Base-by-base conservation (phyloP, 1,284 basidiomycete genomes). In the Meripilus lineatus region DNA sequence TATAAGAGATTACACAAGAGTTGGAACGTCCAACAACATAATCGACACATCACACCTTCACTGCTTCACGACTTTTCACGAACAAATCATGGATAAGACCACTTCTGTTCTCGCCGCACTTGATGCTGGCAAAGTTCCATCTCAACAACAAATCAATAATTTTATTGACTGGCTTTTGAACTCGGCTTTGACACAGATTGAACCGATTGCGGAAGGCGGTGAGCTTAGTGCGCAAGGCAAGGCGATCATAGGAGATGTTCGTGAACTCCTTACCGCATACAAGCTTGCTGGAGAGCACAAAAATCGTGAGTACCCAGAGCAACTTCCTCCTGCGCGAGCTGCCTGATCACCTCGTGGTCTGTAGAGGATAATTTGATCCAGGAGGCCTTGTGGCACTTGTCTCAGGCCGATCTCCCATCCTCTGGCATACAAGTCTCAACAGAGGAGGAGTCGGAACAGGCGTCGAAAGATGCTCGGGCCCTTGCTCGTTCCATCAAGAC, bases 111-210 rank as follows among this genome's bases (percentile, higher is more conserved):
- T 79, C 43, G 82, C 79, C 40, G 81, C 81, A 14, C 61, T 84
- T 55, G 70, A 76, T 49, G 80, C 80, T 30, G 79, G 79, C 18
- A 85, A 85, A 54, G 64, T 83, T 10, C 81, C 81, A 13, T 71
- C 68, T 2, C 77, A 80, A 18, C 57, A 70, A 26, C 82, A 84
- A 55, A 54, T 74, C 30, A 68, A 68, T 48, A 51, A 57, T 1
- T 68, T 71, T 52, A 68, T 81, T 50, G 72, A 79, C 54, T 75
- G 68, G 64, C 50, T 76, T 36, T 70, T 75, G 30, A 53, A 68
- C 18, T 65, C 71, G 28, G 65, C 71, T 15, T 58, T 84, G 41
- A 58, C 73, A 13, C 66, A 70, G 38, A 58, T 68, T 23, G 64
- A 75, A 45, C 65, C 70, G 1, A 53, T 58, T 3, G 38, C 63